Conservation (phyloP, 805 yeast genomes). For the Starmerella vaccinii region DNA sequence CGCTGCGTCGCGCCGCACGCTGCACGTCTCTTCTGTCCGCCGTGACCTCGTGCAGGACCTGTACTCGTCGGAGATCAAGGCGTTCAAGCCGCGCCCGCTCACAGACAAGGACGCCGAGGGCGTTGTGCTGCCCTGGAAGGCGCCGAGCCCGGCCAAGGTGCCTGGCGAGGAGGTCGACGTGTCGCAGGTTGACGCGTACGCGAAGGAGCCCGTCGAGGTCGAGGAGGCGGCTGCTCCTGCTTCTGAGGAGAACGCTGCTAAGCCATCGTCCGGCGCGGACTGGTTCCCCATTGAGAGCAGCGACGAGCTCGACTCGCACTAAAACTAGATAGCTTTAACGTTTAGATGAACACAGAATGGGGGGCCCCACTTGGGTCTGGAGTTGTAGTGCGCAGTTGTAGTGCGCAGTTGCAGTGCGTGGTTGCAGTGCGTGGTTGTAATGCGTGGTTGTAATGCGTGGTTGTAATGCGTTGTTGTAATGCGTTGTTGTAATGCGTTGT, state of each 20-base stretch:
- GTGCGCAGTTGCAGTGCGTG: no score
- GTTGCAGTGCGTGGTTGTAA: no score
- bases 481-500: no score
- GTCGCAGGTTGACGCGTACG: slow-evolving; percentile 41
- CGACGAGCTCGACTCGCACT: slow-evolving; percentile 31
- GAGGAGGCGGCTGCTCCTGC: slow-evolving; percentile 25
- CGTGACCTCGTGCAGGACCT: slow-evolving; percentile 67
- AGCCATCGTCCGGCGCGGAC: slow-evolving; percentile 28
- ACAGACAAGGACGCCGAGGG: slow-evolving; percentile 65
- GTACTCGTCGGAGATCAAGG: slow-evolving; percentile 76
- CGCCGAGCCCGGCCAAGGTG: slow-evolving; percentile 65
- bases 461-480: no score
- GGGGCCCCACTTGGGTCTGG: not conserved
- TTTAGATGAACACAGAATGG: not conserved
- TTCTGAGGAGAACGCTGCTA: slow-evolving; percentile 20
- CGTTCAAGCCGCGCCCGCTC: slow-evolving; percentile 74
- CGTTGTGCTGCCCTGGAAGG: slow-evolving; percentile 70
- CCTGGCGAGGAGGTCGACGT: slow-evolving; percentile 75
- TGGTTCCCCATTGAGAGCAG: slow-evolving; percentile 37
- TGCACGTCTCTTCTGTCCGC: slow-evolving; percentile 27
- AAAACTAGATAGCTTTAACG: slow-evolving; percentile 14
- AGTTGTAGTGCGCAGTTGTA: no score
- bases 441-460: no score
- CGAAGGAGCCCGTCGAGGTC: slow-evolving; percentile 37
- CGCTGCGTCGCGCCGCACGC: slow-evolving; percentile 16